A percentile compares a stretch with the other conserved stretches of the same genome.
These are phyloP conservation scores for Pilobolus umbonatus DNA, from an alignment of 192 early-diverging fungal genomes.

Conservation along the genomic window DNA sequence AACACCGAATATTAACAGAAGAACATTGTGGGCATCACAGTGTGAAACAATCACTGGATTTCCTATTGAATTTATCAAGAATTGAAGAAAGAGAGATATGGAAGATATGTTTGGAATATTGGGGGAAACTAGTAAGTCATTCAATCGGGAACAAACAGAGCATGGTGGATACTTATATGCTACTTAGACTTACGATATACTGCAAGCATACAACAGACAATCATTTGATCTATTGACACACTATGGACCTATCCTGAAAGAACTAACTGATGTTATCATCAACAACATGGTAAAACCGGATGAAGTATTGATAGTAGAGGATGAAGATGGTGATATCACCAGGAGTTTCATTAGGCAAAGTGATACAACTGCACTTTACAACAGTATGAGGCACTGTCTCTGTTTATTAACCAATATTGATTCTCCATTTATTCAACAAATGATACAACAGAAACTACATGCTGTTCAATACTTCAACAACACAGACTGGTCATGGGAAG, in stretches of 20 bases:
- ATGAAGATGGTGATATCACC: slow-evolving; percentile 15
- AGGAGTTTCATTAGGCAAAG: slow-evolving; percentile 16
- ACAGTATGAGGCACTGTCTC: neutral
- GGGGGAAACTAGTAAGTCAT: slow-evolving; percentile 25
- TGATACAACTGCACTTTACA: slow-evolving; percentile 13
- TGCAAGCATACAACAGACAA: neutral
- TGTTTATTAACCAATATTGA: slow-evolving; percentile 3
- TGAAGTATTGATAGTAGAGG: slow-evolving; percentile 10
- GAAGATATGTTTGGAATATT: slow-evolving; percentile 24
- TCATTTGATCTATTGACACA: neutral
- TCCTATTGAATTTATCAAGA: slow-evolving; percentile 2
- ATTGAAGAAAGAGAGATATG: slow-evolving; percentile 16
- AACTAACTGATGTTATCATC: slow-evolving; percentile 1
- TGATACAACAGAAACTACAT: slow-evolving; percentile 4
- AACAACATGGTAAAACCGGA: slow-evolving; percentile 16
- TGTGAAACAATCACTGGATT: slow-evolving; percentile 1
- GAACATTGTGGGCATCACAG: neutral
- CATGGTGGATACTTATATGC: slow-evolving; percentile 8
- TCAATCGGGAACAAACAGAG: no score
- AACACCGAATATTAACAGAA: neutral
- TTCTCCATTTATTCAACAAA: neutral
- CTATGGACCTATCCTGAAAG: slow-evolving; percentile 3
- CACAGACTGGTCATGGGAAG: neutral
- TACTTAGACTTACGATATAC: neutral
- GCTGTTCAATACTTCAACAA: neutral